Base-by-base conservation (phyloP, 495 filamentous ascomycete genomes). In the Annulohypoxylon bovei region DNA sequence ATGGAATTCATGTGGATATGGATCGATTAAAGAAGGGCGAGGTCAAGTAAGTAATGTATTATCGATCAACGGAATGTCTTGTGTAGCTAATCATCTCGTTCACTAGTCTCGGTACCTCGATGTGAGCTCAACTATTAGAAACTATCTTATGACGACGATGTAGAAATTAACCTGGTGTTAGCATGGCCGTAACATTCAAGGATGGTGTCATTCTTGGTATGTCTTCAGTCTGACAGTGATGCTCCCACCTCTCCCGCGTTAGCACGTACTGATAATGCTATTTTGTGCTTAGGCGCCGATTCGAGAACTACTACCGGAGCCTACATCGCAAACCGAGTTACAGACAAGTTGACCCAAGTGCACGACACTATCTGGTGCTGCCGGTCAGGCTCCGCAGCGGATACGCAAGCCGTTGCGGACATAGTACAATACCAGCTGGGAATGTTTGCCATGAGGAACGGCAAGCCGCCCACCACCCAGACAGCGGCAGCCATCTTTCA, bases 361-460 rank as follows among this genome's bases (percentile, higher is more conserved):
- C 92, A 97, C 81, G 95, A 98, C 81, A 98, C 95, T 52, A 98
- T 99, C 79, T 99, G 95, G 95, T 99, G 95, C 86, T 99, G 95
- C 83, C 91, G 87, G 65, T 98, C 96, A 56, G 95, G 95, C 28
- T 98, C 95, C 9, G 95, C 95, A 20, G 95, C 95, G 73, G 95
- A 99, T 79, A 99, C 95, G 60, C 95, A 99, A 81, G 96, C 95
- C 22, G 91, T 99, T 44, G 96, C 95, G 53, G 95, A 99, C 77
- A 97, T 99, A 68, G 95, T 98, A 44, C 92, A 95, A 74, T 98
- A 97, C 80, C 90, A 99, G 77, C 87, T 99, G 49, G 93, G 93
- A 79, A 89, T 97, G 86, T 97, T 96, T 81, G 90, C 90, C 44
- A 91, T 97, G 76, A 86, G 83, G 74, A 97, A 97, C 80, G 88